Evolutionary conservation across 176 grass and related monocot genomes (phyloP).

Genomic region (Eragrostis nindensis): DNA sequence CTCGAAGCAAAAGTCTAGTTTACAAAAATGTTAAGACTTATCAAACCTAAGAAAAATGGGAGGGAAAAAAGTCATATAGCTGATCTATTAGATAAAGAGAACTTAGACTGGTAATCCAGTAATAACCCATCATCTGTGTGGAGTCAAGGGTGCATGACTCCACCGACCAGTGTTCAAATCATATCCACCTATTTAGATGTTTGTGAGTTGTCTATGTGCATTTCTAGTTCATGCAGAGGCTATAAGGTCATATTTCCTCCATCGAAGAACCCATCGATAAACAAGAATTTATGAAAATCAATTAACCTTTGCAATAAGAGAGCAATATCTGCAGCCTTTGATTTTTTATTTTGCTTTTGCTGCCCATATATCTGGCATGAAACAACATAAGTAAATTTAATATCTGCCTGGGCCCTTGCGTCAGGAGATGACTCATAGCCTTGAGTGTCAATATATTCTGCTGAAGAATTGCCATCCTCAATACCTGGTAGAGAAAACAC

Average conservation of each 20-base stretch:
- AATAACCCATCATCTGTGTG: too few relatives aligned
- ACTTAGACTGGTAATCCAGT: too few relatives aligned
- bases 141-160: too few relatives aligned
- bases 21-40: not conserved
- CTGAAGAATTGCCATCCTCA: constrained; percentile 77
- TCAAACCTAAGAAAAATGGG: constrained; percentile 11
- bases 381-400: constrained; percentile 98
- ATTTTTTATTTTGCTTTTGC: constrained; percentile 88
- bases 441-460: constrained; percentile 75
- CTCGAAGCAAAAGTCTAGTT: constrained; percentile 12
- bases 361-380: constrained; percentile 99
- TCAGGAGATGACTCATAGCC: constrained; percentile 85
- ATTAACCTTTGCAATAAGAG: constrained; percentile 86
- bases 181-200: too few relatives aligned
- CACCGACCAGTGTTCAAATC: too few relatives aligned
- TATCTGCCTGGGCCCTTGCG: constrained; percentile 85
- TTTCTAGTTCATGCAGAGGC: not conserved
- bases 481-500: constrained; percentile 57
- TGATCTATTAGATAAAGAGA: too few relatives aligned
- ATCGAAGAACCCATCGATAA: not conserved
- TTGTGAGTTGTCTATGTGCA: too few relatives aligned
- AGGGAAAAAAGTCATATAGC: not conserved
- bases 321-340: constrained; percentile 88
- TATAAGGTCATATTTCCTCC: too few relatives aligned
- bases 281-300: constrained; percentile 15